Evolutionary conservation across 345 rosid species (phyloP).

Genomic region (Ricinus communis): DNA sequence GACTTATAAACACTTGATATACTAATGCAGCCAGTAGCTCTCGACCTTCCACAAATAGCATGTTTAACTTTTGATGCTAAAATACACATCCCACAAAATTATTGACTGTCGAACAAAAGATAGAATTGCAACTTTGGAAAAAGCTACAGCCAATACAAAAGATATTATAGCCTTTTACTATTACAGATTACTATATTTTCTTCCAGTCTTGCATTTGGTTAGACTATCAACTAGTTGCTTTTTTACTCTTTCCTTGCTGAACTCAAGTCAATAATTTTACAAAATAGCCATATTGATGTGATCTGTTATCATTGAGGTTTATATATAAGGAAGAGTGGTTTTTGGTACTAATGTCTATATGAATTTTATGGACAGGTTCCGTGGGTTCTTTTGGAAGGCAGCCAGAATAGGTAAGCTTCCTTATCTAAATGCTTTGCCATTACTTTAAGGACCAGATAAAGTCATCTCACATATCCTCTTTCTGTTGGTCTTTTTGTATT

Average conservation of each 20-base stretch:
- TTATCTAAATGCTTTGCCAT: neutral
- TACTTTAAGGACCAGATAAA: neutral
- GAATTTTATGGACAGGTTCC: conserved; percentile 55
- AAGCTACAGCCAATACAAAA: neutral
- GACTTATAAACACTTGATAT: neutral
- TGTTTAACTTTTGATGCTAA: no score
- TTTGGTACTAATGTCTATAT: conserved; percentile 7
- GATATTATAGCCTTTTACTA: neutral
- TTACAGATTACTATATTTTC: neutral
- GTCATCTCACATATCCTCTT: neutral
- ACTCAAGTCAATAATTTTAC: neutral
- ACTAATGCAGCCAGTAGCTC: no score
- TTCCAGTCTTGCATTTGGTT: neutral
- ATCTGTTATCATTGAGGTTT: neutral
- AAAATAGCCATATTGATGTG: neutral
- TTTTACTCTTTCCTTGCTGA: conserved; percentile 1
- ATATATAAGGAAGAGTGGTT: neutral
- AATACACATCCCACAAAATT: neutral
- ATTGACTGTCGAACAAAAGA: neutral
- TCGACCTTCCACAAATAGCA: no score
- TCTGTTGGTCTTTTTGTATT: no score
- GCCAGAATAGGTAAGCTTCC: conserved; percentile 84
- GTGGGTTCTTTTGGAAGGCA: conserved; percentile 97
- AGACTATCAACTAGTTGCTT: neutral
- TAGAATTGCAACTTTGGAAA: neutral